Evolutionary conservation across 2,329 filamentous ascomycete genomes (phyloP), one percentile per base, ranked within the genome.

Genomic region (Ploettnerulaceae sp.): DNA sequence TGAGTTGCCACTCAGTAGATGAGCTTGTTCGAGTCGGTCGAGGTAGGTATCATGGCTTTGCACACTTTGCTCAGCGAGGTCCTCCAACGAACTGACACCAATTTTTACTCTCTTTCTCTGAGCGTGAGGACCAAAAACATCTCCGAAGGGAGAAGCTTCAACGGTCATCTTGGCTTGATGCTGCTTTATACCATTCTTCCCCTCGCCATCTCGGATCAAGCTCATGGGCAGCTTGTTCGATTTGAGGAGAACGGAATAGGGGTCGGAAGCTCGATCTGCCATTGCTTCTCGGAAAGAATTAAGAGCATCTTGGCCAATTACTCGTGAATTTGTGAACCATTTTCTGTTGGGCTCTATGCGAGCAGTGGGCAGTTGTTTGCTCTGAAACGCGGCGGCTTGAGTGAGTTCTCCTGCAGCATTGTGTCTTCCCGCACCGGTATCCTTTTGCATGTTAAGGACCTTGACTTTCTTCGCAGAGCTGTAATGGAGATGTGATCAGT

Each of bases 181-280:
- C 66, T 95, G 82, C 71, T 95, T 94, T 48, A 95, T 67, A 0
- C 90, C 91, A 61, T 95, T 91, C 58, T 83, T 78, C 36, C 82
- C 76, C 47, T 84, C 75, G 45, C 79, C 79, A 61, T 97, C 91
- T 52, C 82, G 78, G 63, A 98, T 95, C 66, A 98, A 71, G 57
- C 82, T 91, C 89, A 98, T 91, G 31, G 93, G 93, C 38, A 98
- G 76, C 72, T 97, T 97, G 69, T 97, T 97, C 57, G 86, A 86
- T 73, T 96, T 96, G 55, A 98, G 75, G n/a, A 97, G 79, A 51
- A 95, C 93, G 51, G 86, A 84, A 67, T 95, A 96, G 0, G 93
- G 93, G 63, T 98, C 89, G 14, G 83, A 82, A 42, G 87, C 83
- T 67, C 90, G 86, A 67, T 95, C 89, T 32, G 87, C 87, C 69